phyloP scores from a whole-genome alignment of 2,329 filamentous ascomycete genomes.

The Graphilbum ipis-grandicollis region DNA sequence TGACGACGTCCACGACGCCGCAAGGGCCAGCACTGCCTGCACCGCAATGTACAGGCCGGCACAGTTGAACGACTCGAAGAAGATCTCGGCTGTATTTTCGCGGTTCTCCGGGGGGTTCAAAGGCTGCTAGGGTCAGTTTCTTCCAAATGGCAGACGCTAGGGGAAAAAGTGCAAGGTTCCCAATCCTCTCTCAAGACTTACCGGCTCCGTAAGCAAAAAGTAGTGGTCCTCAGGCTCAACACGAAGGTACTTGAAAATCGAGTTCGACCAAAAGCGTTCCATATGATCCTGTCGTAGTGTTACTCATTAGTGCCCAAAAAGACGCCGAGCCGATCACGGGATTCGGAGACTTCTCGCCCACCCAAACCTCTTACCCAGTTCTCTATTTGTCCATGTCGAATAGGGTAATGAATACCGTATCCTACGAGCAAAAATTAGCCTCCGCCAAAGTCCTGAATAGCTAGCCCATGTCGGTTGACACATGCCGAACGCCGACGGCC shows the following conservation, averaged over 20 bases:
- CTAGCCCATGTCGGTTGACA: background rate
- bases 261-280: conserved; percentile 99
- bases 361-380: conserved; percentile 63
- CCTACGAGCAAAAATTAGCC: conserved; percentile 26
- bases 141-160: too few relatives aligned
- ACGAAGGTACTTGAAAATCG: conserved; percentile 97
- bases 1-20: conserved; percentile 95
- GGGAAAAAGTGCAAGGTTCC: too few relatives aligned
- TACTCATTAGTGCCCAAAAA: too few relatives aligned
- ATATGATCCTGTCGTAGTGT: conserved; percentile 65
- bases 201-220: conserved; percentile 93
- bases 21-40: conserved; percentile 88
- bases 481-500: background rate
- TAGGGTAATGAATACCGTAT: conserved; percentile 94
- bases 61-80: conserved; percentile 99
- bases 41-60: conserved; percentile 97
- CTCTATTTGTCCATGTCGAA: conserved; percentile 94
- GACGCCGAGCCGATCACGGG: too few relatives aligned
- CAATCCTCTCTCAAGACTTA: conserved; percentile 30
- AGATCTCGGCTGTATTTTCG: conserved; percentile 97
- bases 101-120: conserved; percentile 97
- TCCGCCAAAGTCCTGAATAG: too few relatives aligned
- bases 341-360: too few relatives aligned
- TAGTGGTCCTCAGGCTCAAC: conserved; percentile 98
- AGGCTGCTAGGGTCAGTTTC: conserved; percentile 38